Base-by-base conservation (phyloP, 2,329 filamentous ascomycete species). In the Neofusicoccum cordaticola region DNA sequence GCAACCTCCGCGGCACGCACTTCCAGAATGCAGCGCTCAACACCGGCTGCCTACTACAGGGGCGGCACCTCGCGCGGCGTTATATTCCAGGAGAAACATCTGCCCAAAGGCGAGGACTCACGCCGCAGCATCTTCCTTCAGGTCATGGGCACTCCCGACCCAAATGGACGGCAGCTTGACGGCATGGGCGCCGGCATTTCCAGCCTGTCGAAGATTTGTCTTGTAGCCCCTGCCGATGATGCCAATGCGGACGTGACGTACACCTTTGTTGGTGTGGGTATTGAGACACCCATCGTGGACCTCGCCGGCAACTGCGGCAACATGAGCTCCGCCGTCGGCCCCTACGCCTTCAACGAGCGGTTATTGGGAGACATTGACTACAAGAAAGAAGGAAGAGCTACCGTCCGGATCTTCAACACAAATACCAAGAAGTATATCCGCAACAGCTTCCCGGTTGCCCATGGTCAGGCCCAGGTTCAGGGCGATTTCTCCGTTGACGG, bases 221-320 rank as follows among this genome's bases (percentile, higher is more conserved):
- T 93, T 1, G 81, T 93, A 1, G 84, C 83, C 2, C 78, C 79
- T 0, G 81, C 86, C 2, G 71, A 75, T 2, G 77, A 80, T 15
- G 66, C 74, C 0, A 82, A 81, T 31, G 83, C 82, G 0, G 85
- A 91, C 67, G 80, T 91, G 12, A 86, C 90, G 66, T 92, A 89
- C 71, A 92, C 89, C 0, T 92, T 92, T 72, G 85, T 89, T 1
- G 86, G 88, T 44, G 79, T 92, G 6, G 89, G 89, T 2, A 84
- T 92, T 62, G 83, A 84, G 61, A 82, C 88, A 68, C 78, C 79
- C 4, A 76, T 79, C 37, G 81, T 92, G 2, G 89, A 92, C 70
- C 83, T 86, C 70, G 86, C 87, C 0, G 86, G 88, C 27, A 92
- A 91, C 69, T 92, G 89, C 72, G 90, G 90, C n/a, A 92, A 92